phyloP scores from a whole-genome alignment of 2,329 filamentous ascomycete species.

The Biscogniauxia sp. region DNA sequence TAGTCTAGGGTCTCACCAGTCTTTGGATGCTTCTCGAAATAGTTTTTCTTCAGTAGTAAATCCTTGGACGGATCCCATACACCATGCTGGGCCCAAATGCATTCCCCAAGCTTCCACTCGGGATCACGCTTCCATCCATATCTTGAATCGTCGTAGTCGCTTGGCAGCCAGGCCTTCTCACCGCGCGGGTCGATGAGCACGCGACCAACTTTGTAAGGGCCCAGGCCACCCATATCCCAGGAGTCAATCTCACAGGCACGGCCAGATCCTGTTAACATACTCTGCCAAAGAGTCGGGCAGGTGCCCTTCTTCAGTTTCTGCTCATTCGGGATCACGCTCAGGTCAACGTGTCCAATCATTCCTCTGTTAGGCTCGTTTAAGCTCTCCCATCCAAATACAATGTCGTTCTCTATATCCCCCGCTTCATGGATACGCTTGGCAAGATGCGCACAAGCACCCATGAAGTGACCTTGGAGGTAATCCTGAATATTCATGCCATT shows the following conservation, averaged over 20 bases:
- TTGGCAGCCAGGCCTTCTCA: conserved; percentile 77
- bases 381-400: conserved; percentile 94
- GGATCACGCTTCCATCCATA: conserved; percentile 90
- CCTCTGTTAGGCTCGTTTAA: conserved; percentile 94
- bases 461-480: conserved; percentile 84
- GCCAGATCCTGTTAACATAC: conserved; percentile 87
- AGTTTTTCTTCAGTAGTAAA: conserved; percentile 75
- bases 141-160: conserved; percentile 77
- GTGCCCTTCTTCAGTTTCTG: conserved; percentile 92
- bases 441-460: conserved; percentile 75
- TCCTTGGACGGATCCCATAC: conserved; percentile 86
- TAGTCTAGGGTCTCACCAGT: conserved; percentile 76
- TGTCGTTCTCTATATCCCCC: conserved; percentile 79
- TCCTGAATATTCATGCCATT: conserved; percentile 96
- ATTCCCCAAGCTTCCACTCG: conserved; percentile 89
- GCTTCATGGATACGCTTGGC: conserved; percentile 85
- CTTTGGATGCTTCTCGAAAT: conserved; percentile 76
- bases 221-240: conserved; percentile 92
- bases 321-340: conserved; percentile 77
- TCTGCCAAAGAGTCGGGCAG: conserved; percentile 90
- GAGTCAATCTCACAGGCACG: conserved; percentile 84
- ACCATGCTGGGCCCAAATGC: conserved; percentile 94
- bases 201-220: conserved; percentile 84
- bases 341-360: conserved; percentile 77
- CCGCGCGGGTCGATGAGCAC: conserved; percentile 85